A percentile compares a stretch with the other conserved stretches of the same genome.
Evolutionary conservation across 768 basidiomycete species (phyloP).

Genomic region (Amanita brunnescens): DNA sequence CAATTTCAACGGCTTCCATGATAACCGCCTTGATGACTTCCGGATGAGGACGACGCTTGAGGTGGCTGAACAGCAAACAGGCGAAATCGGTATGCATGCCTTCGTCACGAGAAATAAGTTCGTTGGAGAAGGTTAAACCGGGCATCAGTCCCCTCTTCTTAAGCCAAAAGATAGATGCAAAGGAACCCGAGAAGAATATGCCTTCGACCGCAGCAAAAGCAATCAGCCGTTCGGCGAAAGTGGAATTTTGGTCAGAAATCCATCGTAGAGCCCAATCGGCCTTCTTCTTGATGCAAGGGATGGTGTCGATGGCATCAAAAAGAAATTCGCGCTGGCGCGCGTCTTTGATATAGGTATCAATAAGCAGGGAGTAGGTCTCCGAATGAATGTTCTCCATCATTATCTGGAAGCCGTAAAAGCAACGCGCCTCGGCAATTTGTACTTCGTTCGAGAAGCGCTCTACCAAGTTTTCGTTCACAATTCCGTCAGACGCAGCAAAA

Average conservation of each 20-base stretch:
- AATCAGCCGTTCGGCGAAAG: conserved; percentile 87
- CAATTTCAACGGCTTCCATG: conserved; percentile 77
- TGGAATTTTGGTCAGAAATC: conserved; percentile 76
- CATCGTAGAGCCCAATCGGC: conserved; percentile 93
- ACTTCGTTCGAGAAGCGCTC: conserved; percentile 95
- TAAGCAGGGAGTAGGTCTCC: conserved; percentile 94
- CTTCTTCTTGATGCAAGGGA: conserved; percentile 87
- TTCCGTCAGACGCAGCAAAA: conserved; percentile 94
- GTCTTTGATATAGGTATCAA: conserved; percentile 95
- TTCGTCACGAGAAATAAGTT: conserved; percentile 94
- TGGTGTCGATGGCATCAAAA: conserved; percentile 89
- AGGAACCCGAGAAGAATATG: conserved; percentile 95
- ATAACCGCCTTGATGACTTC: conserved; percentile 69
- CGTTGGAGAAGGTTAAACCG: conserved; percentile 93
- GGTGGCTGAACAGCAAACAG: conserved; percentile 82
- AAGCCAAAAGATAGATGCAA: conserved; percentile 94
- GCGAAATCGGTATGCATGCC: conserved; percentile 98
- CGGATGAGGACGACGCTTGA: conserved; percentile 80
- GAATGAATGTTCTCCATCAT: conserved; percentile 99
- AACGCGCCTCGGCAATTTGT: conserved; percentile 88
- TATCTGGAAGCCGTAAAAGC: conserved; percentile 98
- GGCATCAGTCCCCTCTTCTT: conserved; percentile 99
- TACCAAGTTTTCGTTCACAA: conserved; percentile 94
- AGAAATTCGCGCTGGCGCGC: conserved; percentile 65
- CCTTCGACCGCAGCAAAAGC: conserved; percentile 97